A percentile compares a stretch with the other conserved stretches of the same genome.
Conservation (phyloP, 225 moss, liverwort and hornwort species). For the Sphagnum contortum region DNA sequence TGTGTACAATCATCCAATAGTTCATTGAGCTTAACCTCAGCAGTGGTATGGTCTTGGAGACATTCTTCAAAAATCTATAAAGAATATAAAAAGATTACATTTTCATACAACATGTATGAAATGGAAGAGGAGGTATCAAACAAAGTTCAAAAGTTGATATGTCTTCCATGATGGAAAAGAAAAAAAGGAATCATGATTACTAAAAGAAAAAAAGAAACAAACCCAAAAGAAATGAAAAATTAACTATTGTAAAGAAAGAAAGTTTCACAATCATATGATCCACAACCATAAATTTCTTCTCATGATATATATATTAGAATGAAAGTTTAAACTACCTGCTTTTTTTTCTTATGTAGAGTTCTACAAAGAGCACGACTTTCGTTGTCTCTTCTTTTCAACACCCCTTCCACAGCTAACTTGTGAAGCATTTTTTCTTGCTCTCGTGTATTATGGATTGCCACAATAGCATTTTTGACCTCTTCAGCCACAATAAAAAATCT, state of each 20-base stretch:
- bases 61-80: slow-evolving; percentile 65
- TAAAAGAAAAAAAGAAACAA: too few relatives aligned
- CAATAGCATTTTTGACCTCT: slow-evolving; percentile 49
- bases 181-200: too few relatives aligned
- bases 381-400: slow-evolving; percentile 56
- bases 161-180: too few relatives aligned
- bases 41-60: slow-evolving; percentile 39
- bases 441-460: slow-evolving; percentile 48
- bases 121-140: too few relatives aligned
- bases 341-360: slow-evolving; percentile 54
- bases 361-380: slow-evolving; percentile 54
- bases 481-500: slow-evolving; percentile 32
- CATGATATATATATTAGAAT: too few relatives aligned
- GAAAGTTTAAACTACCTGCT: slow-evolving; percentile 21
- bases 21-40: slow-evolving; percentile 48
- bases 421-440: slow-evolving; percentile 49
- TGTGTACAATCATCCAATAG: slow-evolving; percentile 45
- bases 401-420: slow-evolving; percentile 35
- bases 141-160: too few relatives aligned
- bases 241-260: too few relatives aligned
- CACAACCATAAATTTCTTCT: too few relatives aligned
- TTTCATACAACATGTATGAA: too few relatives aligned
- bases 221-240: too few relatives aligned
- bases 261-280: too few relatives aligned
- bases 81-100: not conserved